A percentile compares a stretch with the other conserved stretches of the same genome.
Conservation (phyloP, 257 asterid genomes). For the Petrea volubilis region DNA sequence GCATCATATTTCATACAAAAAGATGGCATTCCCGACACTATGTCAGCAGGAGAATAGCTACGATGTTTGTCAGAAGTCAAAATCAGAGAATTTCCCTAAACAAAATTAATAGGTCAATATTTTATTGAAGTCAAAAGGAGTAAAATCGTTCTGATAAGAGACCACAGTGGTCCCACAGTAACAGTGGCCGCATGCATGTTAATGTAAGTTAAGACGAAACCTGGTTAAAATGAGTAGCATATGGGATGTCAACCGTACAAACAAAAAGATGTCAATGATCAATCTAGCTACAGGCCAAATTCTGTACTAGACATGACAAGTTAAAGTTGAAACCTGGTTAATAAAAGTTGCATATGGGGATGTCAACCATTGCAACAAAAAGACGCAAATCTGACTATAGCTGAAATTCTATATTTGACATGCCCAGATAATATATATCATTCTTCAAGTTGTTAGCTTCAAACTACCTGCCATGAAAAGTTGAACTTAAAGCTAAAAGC, state of each 20-base stretch:
- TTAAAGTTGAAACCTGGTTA: constrained; percentile 1
- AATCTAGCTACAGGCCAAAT: constrained; percentile 22
- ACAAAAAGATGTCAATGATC: constrained; percentile 23
- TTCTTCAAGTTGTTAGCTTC: constrained; percentile 58
- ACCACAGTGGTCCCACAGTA: constrained; percentile 19
- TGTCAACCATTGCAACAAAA: constrained; percentile 28
- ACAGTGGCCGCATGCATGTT: constrained; percentile 17
- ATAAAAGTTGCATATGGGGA: constrained; percentile 22
- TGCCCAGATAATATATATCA: constrained; percentile 33
- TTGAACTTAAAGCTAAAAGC: constrained; percentile 33
- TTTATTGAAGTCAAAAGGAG: constrained; percentile 8
- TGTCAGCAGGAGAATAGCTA: constrained; percentile 22
- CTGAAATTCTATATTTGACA: constrained; percentile 10
- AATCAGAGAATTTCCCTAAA: constrained; percentile 1
- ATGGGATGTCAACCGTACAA: constrained; percentile 29
- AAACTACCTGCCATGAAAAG: constrained; percentile 49
- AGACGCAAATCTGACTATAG: constrained; percentile 25
- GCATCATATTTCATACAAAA: constrained; percentile 21
- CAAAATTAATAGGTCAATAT: not conserved
- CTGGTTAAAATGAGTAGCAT: constrained; percentile 24
- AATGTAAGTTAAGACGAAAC: constrained; percentile 16
- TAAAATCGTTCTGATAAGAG: constrained; percentile 12
- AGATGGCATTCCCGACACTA: constrained; percentile 11
- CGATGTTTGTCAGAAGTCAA: constrained; percentile 28
- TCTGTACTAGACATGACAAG: constrained; percentile 18